Evolutionary conservation across 495 filamentous ascomycete genomes (phyloP).

Genomic region (Trypethelium eluteriae): DNA sequence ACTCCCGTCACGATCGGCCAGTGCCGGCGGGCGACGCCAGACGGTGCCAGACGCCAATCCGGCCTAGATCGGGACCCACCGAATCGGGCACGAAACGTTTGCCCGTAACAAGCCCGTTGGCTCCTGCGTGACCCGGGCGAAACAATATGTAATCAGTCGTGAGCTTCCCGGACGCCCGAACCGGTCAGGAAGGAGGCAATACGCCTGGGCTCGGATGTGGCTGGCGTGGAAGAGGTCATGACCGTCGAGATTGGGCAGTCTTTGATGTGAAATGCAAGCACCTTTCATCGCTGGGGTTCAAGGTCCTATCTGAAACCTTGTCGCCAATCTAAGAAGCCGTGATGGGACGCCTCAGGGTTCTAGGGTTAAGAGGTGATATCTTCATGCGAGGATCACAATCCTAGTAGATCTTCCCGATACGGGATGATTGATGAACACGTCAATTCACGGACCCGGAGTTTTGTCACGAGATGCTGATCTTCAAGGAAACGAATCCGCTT

Average conservation of each 20-base stretch:
- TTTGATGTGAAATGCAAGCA: not conserved
- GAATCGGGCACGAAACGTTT: not conserved
- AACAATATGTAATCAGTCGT: not conserved
- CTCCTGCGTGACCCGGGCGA: not conserved
- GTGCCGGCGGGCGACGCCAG: not conserved
- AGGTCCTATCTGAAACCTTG: not conserved
- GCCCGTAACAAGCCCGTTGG: not conserved
- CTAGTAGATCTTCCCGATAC: not conserved
- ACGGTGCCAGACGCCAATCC: not conserved
- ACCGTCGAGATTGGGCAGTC: not conserved
- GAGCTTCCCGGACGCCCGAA: not conserved
- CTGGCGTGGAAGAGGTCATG: not conserved
- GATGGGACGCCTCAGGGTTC: not conserved
- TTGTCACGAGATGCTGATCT: constrained; percentile 3
- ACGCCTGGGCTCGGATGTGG: too few species aligned
- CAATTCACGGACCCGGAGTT: not conserved
- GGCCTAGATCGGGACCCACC: not conserved
- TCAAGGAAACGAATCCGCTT: not conserved
- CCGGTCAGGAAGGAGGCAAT: not conserved
- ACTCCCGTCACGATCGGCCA: not conserved
- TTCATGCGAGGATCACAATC: not conserved
- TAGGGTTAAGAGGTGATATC: not conserved
- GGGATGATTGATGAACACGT: not conserved
- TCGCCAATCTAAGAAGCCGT: too few species aligned
- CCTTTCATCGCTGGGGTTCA: constrained; percentile 1